These are phyloP conservation scores for Pistacia integerrima DNA, from an alignment of 345 rosid species.

Conservation along the genomic window DNA sequence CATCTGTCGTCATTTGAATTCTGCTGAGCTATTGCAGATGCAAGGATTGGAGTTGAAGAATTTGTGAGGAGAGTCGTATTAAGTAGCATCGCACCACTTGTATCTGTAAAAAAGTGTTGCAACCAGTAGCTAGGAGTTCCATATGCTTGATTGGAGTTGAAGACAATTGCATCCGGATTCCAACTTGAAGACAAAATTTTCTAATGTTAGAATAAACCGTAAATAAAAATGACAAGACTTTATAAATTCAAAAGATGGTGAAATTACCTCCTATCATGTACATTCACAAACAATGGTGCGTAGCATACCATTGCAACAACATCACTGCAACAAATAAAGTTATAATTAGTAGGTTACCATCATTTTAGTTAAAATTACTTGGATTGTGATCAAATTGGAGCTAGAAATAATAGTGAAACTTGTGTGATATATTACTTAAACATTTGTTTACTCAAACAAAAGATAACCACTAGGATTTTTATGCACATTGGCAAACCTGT, in stretches of 20 bases:
- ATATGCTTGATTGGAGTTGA: constrained; percentile 61
- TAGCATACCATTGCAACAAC: constrained; percentile 76
- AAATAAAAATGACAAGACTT: no score
- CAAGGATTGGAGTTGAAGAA: no score
- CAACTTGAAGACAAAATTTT: no score
- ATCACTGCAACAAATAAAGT: no score
- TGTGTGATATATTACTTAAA: no score
- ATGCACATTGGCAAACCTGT: no score
- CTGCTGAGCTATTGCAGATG: constrained; percentile 26
- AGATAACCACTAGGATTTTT: constrained; percentile 14
- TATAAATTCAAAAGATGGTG: neutral
- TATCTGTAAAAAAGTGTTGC: no score
- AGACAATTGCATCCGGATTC: constrained; percentile 73
- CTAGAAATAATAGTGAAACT: neutral
- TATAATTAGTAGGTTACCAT: constrained; percentile 1
- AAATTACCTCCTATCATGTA: constrained; percentile 73
- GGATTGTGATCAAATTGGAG: neutral
- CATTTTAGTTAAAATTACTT: neutral
- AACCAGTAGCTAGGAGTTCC: constrained; percentile 13
- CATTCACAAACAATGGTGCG: constrained; percentile 91
- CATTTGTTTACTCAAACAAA: no score
- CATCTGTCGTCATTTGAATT: constrained; percentile 33
- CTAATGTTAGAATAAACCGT: no score
- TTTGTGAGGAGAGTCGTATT: neutral
- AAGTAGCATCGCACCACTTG: constrained; percentile 86